A percentile compares a stretch with the other conserved stretches of the same genome.
Conservation (phyloP, 1,139 yeast genomes). For the Magnusiomyces tetraspermus region DNA sequence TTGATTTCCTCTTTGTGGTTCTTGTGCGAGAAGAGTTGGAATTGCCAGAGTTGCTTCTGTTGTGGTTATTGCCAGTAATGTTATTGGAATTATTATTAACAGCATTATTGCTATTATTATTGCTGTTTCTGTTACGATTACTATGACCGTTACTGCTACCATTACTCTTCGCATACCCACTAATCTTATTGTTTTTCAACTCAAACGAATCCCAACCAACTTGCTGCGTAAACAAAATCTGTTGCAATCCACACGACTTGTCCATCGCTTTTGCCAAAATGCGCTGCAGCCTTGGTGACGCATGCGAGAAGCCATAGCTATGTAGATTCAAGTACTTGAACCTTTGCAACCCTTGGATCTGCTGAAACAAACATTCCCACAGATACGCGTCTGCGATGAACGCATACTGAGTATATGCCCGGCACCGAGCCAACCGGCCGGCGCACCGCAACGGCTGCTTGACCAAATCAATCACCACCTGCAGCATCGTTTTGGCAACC, state of each 20-base stretch:
- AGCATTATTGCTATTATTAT: not conserved
- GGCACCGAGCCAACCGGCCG: not conserved
- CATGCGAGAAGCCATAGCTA: not conserved
- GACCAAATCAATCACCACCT: not conserved
- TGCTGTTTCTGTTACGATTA: too few relatives aligned
- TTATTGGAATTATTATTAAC: not conserved
- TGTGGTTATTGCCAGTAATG: too few relatives aligned
- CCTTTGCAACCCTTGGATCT: not conserved
- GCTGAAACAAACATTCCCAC: not conserved
- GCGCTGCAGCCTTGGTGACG: not conserved
- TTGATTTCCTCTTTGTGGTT: too few relatives aligned
- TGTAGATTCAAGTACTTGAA: not conserved
- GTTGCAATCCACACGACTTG: not conserved
- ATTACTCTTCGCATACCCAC: too few relatives aligned
- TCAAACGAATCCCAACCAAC: not conserved
- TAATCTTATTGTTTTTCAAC: too few relatives aligned
- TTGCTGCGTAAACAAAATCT: not conserved
- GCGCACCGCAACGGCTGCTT: not conserved
- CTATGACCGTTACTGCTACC: too few relatives aligned
- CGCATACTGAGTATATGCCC: not conserved
- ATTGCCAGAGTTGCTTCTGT: too few relatives aligned
- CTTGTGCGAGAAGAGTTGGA: too few relatives aligned
- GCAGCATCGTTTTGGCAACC: not conserved
- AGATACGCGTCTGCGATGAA: not conserved
- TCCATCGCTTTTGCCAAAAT: not conserved